A percentile compares a stretch with the other conserved stretches of the same genome.
Evolutionary conservation across 2,329 filamentous ascomycete species (phyloP).

Genomic region (Teratosphaeria epicoccoides): DNA sequence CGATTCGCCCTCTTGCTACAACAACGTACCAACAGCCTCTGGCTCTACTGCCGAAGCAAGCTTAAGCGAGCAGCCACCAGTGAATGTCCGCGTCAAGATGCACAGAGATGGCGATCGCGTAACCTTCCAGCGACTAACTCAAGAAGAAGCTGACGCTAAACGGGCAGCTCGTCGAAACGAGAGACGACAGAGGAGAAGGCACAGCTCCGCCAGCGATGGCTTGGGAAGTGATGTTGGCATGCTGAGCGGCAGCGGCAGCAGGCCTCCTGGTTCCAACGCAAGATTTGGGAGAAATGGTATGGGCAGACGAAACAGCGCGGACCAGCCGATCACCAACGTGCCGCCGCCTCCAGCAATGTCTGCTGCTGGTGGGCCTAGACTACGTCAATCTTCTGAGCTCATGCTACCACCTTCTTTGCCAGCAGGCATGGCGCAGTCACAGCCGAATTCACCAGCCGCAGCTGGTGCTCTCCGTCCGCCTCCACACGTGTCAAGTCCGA

Average conservation of each 20-base stretch:
- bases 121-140: conserved; percentile 50
- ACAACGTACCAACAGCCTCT: conserved; percentile 21
- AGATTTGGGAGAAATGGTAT: conserved; percentile 12
- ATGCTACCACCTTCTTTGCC: conserved; percentile 19
- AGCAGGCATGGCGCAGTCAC: background rate
- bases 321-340: conserved; percentile 23
- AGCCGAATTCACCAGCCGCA: conserved; percentile 1
- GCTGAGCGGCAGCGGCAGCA: background rate
- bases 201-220: conserved; percentile 27
- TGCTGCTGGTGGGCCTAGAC: conserved; percentile 8
- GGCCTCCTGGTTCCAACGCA: conserved; percentile 7
- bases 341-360: conserved; percentile 23
- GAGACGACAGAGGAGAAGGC: conserved; percentile 23
- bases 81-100: conserved; percentile 55
- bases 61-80: conserved; percentile 40
- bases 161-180: conserved; percentile 45
- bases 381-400: conserved; percentile 17
- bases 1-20: conserved; percentile 18
- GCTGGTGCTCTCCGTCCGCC: conserved; percentile 8
- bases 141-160: conserved; percentile 52
- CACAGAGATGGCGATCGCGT: conserved; percentile 54
- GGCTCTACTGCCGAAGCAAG: conserved; percentile 12
- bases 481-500: conserved; percentile 7
- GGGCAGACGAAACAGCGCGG: conserved; percentile 14
- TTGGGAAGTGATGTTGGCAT: conserved; percentile 18